These are phyloP conservation scores for Phlegmacium glaucopus DNA, from an alignment of 768 basidiomycete species.

Conservation along the genomic window DNA sequence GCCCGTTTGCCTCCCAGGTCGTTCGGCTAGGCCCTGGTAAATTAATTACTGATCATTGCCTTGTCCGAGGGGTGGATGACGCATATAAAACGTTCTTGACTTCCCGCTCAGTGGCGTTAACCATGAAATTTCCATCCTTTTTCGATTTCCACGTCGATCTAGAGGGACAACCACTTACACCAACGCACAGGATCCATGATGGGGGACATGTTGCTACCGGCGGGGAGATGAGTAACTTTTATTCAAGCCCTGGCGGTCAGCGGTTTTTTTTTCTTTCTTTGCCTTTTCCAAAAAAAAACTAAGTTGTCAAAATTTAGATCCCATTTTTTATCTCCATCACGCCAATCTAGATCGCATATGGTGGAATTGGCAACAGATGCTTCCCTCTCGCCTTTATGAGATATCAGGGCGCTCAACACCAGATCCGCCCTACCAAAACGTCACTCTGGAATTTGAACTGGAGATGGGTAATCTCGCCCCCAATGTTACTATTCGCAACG, in stretches of 20 bases:
- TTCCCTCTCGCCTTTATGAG: constrained; percentile 25
- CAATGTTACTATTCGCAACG: constrained; percentile 24
- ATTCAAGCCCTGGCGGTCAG: constrained; percentile 38
- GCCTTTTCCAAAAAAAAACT: neutral
- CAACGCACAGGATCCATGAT: constrained; percentile 29
- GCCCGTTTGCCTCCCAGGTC: constrained; percentile 31
- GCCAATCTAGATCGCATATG: constrained; percentile 37
- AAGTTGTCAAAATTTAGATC: constrained; percentile 21
- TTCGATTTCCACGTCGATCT: constrained; percentile 33
- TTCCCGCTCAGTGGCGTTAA: constrained; percentile 18
- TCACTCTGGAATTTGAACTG: constrained; percentile 30
- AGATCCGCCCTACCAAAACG: constrained; percentile 24
- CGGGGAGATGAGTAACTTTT: constrained; percentile 32
- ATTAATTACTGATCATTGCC: constrained; percentile 28
- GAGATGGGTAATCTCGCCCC: constrained; percentile 22
- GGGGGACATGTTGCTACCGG: constrained; percentile 34
- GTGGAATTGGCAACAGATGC: constrained; percentile 34
- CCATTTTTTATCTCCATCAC: constrained; percentile 38
- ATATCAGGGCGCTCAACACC: constrained; percentile 30
- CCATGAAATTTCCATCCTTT: constrained; percentile 24
- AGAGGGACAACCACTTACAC: constrained; percentile 25
- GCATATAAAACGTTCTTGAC: constrained; percentile 17
- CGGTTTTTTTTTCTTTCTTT: neutral
- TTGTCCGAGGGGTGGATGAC: constrained; percentile 32
- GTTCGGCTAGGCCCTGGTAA: constrained; percentile 33